Conservation (phyloP, 2,329 filamentous ascomycete species). For the Conoideocrella luteorostrata region DNA sequence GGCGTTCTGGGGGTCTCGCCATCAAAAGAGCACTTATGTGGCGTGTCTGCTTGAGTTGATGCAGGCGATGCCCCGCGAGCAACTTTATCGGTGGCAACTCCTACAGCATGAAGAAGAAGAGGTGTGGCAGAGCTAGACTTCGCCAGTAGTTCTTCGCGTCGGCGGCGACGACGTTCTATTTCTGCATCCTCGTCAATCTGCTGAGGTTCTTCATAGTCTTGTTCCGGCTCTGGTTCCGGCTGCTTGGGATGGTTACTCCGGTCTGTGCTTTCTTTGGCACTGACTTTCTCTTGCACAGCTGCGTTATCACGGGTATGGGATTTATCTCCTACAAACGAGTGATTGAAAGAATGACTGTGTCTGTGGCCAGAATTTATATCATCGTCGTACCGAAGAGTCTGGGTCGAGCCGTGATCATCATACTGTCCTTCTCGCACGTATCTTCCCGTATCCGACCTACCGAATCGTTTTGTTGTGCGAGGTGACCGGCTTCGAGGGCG, state of each 20-base stretch:
- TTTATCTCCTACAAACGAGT: slow-evolving; percentile 52
- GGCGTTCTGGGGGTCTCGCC: slow-evolving; percentile 38
- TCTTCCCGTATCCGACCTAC: slow-evolving; percentile 27
- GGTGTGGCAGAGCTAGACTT: slow-evolving; percentile 72
- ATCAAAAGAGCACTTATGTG: slow-evolving; percentile 23
- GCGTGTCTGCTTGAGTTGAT: slow-evolving; percentile 39
- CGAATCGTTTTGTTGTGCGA: slow-evolving; percentile 31
- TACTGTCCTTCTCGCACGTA: slow-evolving; percentile 22
- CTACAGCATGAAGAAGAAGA: slow-evolving; percentile 68
- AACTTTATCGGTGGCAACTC: slow-evolving; percentile 54
- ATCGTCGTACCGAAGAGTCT: slow-evolving; percentile 10
- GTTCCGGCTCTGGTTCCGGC: slow-evolving; percentile 25
- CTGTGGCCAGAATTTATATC: slow-evolving; percentile 25
- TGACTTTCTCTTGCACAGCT: slow-evolving; percentile 61
- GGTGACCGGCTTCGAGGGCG: slow-evolving; percentile 51
- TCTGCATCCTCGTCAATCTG: slow-evolving; percentile 74
- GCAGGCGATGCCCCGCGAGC: slow-evolving; percentile 47
- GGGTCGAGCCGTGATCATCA: slow-evolving; percentile 5
- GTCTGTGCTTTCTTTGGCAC: slow-evolving; percentile 9
- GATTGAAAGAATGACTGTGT: slow-evolving; percentile 55
- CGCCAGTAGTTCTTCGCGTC: slow-evolving; percentile 77
- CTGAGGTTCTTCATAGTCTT: slow-evolving; percentile 47
- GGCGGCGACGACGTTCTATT: slow-evolving; percentile 77
- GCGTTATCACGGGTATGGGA: slow-evolving; percentile 54
- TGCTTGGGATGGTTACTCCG: slow-evolving; percentile 8